phyloP scores from a whole-genome alignment of 805 yeast genomes.

The Hyphopichia homilentoma region DNA sequence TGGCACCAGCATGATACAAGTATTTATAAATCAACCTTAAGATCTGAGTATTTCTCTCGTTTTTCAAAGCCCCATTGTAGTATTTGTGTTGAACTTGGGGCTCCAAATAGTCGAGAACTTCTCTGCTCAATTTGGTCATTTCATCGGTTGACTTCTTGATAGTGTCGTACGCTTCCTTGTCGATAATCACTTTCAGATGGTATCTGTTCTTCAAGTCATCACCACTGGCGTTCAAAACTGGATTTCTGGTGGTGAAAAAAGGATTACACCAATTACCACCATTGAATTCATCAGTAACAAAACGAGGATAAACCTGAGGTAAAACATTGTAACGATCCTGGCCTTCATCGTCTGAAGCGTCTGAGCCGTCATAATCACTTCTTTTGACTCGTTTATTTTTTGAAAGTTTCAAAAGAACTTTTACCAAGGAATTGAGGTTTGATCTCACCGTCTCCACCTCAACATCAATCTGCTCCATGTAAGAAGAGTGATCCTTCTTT shows the following conservation, averaged over 20 bases:
- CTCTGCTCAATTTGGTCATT: slow-evolving; percentile 35
- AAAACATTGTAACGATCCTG: slow-evolving; percentile 35
- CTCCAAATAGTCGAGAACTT: slow-evolving; percentile 39
- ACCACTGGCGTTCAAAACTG: slow-evolving; percentile 38
- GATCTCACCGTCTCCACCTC: slow-evolving; percentile 36
- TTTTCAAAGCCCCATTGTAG: slow-evolving; percentile 29
- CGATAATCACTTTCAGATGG: slow-evolving; percentile 47
- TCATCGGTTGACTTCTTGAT: slow-evolving; percentile 35
- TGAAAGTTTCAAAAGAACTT: slow-evolving; percentile 29
- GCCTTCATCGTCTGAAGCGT: slow-evolving; percentile 31
- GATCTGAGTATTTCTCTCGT: slow-evolving; percentile 49
- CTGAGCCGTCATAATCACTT: slow-evolving; percentile 37
- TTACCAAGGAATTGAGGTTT: slow-evolving; percentile 24
- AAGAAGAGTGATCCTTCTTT: slow-evolving; percentile 7
- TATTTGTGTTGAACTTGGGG: slow-evolving; percentile 31
- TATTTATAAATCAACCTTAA: slow-evolving; percentile 51
- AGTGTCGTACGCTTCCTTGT: slow-evolving; percentile 41
- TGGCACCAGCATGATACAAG: slow-evolving; percentile 44
- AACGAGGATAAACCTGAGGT: slow-evolving; percentile 71
- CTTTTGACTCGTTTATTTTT: slow-evolving; percentile 25
- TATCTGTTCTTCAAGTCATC: slow-evolving; percentile 38
- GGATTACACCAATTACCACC: slow-evolving; percentile 83
- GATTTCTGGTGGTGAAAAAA: slow-evolving; percentile 42
- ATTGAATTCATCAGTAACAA: slow-evolving; percentile 59
- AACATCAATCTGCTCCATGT: slow-evolving; percentile 34